Evolutionary conservation across 2,329 filamentous ascomycete species (phyloP), one percentile per base, ranked within the genome.

Genomic region (Macrophomina tecta): DNA sequence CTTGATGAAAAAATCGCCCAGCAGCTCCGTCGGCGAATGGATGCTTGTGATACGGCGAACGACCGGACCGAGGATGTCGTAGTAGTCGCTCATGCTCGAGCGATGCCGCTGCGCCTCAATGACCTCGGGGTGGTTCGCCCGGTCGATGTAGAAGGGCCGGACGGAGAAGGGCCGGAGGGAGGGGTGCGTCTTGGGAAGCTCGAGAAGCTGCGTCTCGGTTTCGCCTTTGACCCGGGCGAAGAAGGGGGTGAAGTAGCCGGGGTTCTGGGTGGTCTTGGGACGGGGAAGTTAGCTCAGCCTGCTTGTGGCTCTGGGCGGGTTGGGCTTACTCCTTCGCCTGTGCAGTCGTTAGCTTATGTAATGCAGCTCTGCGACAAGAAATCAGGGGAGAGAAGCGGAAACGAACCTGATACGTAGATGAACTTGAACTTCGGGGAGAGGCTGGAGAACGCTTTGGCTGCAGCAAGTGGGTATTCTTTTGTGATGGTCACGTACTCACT

Each of bases 401-500:
- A 11, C 58, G 58, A 7, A 55, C 67, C 69, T 0, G 90, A 93
- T 34, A 93, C 85, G 73, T 88, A 90, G 69, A 93, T 82, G 75
- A 93, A 93, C 62, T 86, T 87, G 76, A 93, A 89, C 0, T 87
- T 85, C 12, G 78, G 77, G 2, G 83, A 78, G 12, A 89, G 76
- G 0, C 75, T 75, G 1, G 82, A 75, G 71, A 91, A 89, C 12
- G 88, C 86, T 67, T 83, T 81, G 0, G 89, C 90, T 0, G 89
- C 89, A 2, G 83, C 85, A 1, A 92, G 73, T 1, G 90, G 77
- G 73, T 88, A 92, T 73, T 88, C 85, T 68, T 87, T 83, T 0
- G 90, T 93, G 73, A 93, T 91, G 61, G 84, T 84, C 51, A 87
- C 79, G 73, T 93, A 93, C 58, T 91, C 85, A 11, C 82, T 82